These are phyloP conservation scores for Piedraia hortae DNA, from an alignment of 2,329 filamentous ascomycete species.

Conservation along the genomic window DNA sequence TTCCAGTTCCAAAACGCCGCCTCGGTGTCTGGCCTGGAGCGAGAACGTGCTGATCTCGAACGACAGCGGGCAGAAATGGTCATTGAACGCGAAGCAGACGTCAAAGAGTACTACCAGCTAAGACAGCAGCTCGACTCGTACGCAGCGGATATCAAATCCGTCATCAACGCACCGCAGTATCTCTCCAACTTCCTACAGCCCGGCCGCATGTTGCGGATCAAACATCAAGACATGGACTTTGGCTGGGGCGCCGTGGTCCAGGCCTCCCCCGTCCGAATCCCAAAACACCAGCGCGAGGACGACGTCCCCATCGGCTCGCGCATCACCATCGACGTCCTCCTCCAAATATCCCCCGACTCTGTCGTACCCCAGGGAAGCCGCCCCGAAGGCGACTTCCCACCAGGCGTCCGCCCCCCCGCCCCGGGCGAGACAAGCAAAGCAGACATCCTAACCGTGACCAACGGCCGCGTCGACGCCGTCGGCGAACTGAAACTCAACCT, in stretches of 20 bases:
- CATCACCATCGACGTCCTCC: constrained; percentile 56
- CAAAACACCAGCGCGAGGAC: constrained; percentile 37
- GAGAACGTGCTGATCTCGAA: constrained; percentile 54
- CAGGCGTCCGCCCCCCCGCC: constrained; percentile 30
- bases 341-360: constrained; percentile 33
- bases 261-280: constrained; percentile 30
- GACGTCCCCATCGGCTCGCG: constrained; percentile 48
- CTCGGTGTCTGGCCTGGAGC: constrained; percentile 58
- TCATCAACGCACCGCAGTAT: constrained; percentile 79
- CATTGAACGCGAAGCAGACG: constrained; percentile 62
- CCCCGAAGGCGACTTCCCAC: constrained; percentile 27
- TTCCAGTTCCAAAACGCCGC: constrained; percentile 94
- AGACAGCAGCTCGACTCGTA: constrained; percentile 62
- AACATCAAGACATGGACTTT: constrained; percentile 55
- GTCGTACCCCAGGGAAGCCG: constrained; percentile 14
- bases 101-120: constrained; percentile 85
- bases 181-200: constrained; percentile 60
- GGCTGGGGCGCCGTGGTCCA: constrained; percentile 83
- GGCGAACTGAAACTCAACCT: constrained; percentile 63
- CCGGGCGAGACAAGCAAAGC: constrained; percentile 40
- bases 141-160: constrained; percentile 64
- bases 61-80: constrained; percentile 41
- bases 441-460: constrained; percentile 61
- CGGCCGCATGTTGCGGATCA: constrained; percentile 69
- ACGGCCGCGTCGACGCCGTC: constrained; percentile 64